Evolutionary conservation across 176 grass and related monocot genomes (phyloP).

Genomic region (Oryza australiensis): DNA sequence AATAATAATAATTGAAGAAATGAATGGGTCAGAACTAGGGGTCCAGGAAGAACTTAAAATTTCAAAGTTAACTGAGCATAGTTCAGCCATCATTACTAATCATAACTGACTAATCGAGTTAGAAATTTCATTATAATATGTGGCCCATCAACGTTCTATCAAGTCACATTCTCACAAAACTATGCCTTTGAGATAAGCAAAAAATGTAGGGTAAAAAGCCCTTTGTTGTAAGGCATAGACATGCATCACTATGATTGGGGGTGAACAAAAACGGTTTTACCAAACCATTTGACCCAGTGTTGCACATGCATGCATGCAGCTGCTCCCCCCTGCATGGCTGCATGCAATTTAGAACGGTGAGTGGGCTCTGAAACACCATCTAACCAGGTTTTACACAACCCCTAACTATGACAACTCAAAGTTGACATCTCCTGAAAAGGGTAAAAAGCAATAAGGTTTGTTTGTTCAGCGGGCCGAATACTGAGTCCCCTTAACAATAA

Average conservation of each 20-base stretch:
- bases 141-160: not conserved
- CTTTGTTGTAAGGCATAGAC: slow-evolving; percentile 35
- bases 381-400: not conserved
- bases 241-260: slow-evolving; percentile 1
- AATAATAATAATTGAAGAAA: not conserved
- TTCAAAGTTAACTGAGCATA: not conserved
- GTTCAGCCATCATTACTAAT: not conserved
- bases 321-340: not conserved
- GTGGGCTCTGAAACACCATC: not conserved
- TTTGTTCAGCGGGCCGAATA: slow-evolving; percentile 42
- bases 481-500: slow-evolving; percentile 45
- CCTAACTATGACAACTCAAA: not conserved
- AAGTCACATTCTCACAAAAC: not conserved
- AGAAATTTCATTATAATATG: not conserved
- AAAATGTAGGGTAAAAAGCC: slow-evolving; percentile 4
- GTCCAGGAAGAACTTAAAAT: not conserved
- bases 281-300: not conserved
- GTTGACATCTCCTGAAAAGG: slow-evolving; percentile 49
- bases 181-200: not conserved
- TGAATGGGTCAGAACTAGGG: not conserved
- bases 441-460: slow-evolving; percentile 25
- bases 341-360: not conserved
- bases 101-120: not conserved
- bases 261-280: not conserved
- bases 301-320: not conserved